Evolutionary conservation across 208 protist genomes (phyloP).

Genomic region (Trypanosoma congolense): DNA sequence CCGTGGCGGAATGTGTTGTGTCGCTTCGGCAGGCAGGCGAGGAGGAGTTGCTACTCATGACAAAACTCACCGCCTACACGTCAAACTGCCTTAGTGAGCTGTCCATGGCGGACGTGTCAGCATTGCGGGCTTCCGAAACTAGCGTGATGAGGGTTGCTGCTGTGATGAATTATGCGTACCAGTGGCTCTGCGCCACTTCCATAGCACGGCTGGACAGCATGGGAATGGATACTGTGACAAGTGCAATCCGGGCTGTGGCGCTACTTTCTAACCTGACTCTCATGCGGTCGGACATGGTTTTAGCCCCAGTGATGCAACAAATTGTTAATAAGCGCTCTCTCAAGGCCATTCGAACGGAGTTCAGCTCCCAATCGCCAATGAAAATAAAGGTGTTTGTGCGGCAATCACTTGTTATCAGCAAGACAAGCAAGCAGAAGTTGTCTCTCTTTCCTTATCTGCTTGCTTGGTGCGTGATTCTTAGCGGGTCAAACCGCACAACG

Average conservation of each 20-base stretch:
- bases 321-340: constrained; percentile 49
- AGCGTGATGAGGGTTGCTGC: constrained; percentile 60
- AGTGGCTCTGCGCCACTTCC: constrained; percentile 64
- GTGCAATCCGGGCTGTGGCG: constrained; percentile 55
- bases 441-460: constrained; percentile 75
- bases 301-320: constrained; percentile 39
- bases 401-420: constrained; percentile 47
- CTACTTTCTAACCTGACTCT: constrained; percentile 72
- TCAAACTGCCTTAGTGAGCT: constrained; percentile 61
- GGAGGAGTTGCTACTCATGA: constrained; percentile 47
- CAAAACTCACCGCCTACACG: constrained; percentile 69
- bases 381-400: constrained; percentile 55
- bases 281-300: constrained; percentile 39
- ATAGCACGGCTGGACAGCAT: constrained; percentile 76
- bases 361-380: constrained; percentile 38
- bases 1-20: constrained; percentile 72
- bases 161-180: constrained; percentile 70
- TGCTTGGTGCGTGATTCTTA: constrained; percentile 60
- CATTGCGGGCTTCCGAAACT: constrained; percentile 66
- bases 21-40: constrained; percentile 48
- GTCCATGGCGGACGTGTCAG: constrained; percentile 51
- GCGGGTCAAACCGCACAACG: constrained; percentile 3
- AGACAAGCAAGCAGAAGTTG: constrained; percentile 83
- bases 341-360: constrained; percentile 62
- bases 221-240: constrained; percentile 62